Conservation (phyloP, 495 filamentous ascomycete species). For the Penicillium turbatum region DNA sequence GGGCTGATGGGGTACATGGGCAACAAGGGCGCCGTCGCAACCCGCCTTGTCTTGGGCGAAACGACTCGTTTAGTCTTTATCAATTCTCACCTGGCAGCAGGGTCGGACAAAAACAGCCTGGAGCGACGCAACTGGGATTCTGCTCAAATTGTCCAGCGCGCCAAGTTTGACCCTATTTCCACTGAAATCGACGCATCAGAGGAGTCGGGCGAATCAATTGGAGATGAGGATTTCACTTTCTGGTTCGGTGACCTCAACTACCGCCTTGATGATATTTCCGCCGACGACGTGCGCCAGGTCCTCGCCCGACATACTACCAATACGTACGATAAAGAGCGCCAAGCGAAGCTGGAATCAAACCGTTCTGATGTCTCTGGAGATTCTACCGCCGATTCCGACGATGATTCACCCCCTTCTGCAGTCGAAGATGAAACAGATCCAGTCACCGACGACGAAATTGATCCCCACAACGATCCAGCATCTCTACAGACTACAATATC, state of each 20-base stretch:
- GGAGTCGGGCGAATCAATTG: constrained; percentile 61
- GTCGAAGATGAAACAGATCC: constrained; percentile 8
- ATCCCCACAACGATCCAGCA: constrained; percentile 53
- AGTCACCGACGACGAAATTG: constrained; percentile 33
- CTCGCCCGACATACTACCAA: constrained; percentile 77
- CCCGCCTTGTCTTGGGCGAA: constrained; percentile 82
- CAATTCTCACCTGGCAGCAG: constrained; percentile 86
- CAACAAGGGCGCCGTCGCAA: constrained; percentile 87
- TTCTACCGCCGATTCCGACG: constrained; percentile 6
- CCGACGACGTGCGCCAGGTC: constrained; percentile 82
- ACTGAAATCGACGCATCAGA: constrained; percentile 49
- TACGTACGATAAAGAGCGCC: constrained; percentile 55
- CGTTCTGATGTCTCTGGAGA: constrained; percentile 25
- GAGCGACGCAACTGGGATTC: constrained; percentile 91
- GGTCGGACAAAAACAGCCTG: constrained; percentile 67
- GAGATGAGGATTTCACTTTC: constrained; percentile 86
- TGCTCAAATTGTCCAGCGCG: constrained; percentile 65
- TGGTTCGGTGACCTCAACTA: constrained; percentile 99
- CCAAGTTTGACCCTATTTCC: constrained; percentile 68
- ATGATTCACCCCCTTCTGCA: constrained; percentile 4
- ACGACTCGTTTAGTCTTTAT: constrained; percentile 84
- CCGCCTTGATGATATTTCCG: constrained; percentile 79
- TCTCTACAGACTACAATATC: constrained; percentile 79
- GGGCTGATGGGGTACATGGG: constrained; percentile 89
- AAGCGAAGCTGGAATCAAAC: constrained; percentile 29